Evolutionary conservation across 768 basidiomycete genomes (phyloP).

Genomic region (Lactarius hengduanensis): DNA sequence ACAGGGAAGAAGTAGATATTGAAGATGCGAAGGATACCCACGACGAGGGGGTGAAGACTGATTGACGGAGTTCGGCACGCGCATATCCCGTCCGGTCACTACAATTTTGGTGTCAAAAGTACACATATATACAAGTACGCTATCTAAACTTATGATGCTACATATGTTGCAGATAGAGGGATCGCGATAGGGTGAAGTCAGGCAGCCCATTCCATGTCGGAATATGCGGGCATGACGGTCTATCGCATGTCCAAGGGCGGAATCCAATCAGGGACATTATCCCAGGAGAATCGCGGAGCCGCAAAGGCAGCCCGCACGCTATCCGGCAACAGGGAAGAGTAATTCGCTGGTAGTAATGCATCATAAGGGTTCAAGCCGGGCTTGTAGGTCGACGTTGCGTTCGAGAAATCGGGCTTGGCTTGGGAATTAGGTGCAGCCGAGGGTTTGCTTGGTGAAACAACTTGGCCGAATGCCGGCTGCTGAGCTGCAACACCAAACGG

Average conservation of each 20-base stretch:
- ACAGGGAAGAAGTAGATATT: neutral
- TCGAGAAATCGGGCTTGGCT: constrained; percentile 32
- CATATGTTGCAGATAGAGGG: constrained; percentile 11
- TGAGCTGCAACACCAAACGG: constrained; percentile 39
- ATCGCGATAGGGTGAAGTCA: neutral
- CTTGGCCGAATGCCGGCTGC: constrained; percentile 11
- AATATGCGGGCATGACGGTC: constrained; percentile 23
- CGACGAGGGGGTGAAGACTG: constrained; percentile 8
- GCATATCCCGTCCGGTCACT: neutral
- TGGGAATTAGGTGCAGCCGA: constrained; percentile 22
- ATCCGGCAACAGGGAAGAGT: constrained; percentile 50
- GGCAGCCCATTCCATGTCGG: neutral
- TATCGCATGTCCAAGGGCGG: constrained; percentile 60
- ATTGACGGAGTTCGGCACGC: neutral
- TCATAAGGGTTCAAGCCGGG: constrained; percentile 56
- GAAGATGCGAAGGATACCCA: constrained; percentile 6
- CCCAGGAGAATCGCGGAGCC: constrained; percentile 57
- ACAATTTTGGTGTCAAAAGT: neutral
- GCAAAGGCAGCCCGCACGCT: constrained; percentile 51
- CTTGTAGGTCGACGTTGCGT: constrained; percentile 39
- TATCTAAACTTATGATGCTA: constrained; percentile 4
- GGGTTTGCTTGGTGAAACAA: constrained; percentile 8
- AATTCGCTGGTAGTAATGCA: constrained; percentile 52
- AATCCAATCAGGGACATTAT: constrained; percentile 65
- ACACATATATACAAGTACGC: constrained; percentile 8